Evolutionary conservation across 768 basidiomycete genomes (phyloP), one percentile per base, ranked within the genome.

Genomic region (Rhodotorula babjevae): DNA sequence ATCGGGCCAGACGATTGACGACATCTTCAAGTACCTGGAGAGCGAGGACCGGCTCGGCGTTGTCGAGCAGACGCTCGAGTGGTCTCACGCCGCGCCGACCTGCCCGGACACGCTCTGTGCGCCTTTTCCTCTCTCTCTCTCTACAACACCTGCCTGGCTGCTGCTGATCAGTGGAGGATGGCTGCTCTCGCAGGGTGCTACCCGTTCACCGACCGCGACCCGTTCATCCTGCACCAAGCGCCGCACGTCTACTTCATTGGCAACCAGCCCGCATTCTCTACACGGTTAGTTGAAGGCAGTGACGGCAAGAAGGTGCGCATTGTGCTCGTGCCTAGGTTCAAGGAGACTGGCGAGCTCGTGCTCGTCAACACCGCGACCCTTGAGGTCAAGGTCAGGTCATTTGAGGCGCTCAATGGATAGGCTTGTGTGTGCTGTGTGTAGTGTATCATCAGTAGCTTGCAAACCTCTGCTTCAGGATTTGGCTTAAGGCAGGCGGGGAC

Each of bases 11-110:
- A 90, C 93, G 11, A 79, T 98, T 31, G 90, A 97, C 80, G 96
- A 99, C 79, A 89, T 98, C 83, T 92, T 87, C 85, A 94, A 92
- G 80, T 99, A 99, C 81, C 83, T 98, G 55, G 82, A 83, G 36
- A 72, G 74, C 18, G 84, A 86, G 68, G 89, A 89, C n/a, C 85
- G 89, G 53, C 79, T 95, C 47, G 86, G 86, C 6, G 84, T 97
- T 71, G 86, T 91, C 18, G 86, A 88, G 78, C 84, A 88, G 55
- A 94, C 93, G 19, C 84, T 99, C 47, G 86, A 85, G 77, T 99
- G 95, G 96, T 84, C 93, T 69, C 95, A 98, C 82, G 87, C 96
- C 80, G 93, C 96, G n/a, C 96, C 96, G 8, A 98, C 96, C 15
- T 95, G 95, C 36, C 96, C 96, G 40, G 96, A 99, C 81, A 99